Evolutionary conservation across 2,329 filamentous ascomycete genomes (phyloP).

Genomic region (Monilinia polystroma): DNA sequence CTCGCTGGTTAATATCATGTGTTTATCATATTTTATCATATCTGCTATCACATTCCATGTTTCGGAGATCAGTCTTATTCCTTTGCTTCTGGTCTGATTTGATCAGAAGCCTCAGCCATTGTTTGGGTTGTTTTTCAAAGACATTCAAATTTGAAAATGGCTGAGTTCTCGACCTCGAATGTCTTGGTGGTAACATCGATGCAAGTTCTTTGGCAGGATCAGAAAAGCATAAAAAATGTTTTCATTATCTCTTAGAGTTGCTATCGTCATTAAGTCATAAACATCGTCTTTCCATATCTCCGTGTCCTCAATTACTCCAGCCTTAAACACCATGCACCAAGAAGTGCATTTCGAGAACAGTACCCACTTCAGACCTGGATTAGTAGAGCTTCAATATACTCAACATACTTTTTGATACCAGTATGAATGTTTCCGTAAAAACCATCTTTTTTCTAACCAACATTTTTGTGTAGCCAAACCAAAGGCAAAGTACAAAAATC

Average conservation of each 20-base stretch:
- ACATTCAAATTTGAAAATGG: background rate
- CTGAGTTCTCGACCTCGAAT: background rate
- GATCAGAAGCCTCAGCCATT: background rate
- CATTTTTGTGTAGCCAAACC: background rate
- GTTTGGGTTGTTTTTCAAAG: background rate
- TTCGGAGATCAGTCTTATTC: no score
- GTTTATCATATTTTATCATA: background rate
- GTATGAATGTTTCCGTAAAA: background rate
- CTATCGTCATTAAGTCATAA: conserved; percentile 5
- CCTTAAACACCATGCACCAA: background rate
- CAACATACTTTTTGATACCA: background rate
- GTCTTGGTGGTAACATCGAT: background rate
- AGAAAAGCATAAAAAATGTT: background rate
- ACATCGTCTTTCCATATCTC: background rate
- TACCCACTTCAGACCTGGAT: background rate
- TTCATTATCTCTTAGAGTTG: background rate
- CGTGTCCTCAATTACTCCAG: background rate
- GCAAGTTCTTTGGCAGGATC: no score
- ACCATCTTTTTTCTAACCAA: background rate
- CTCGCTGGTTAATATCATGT: background rate
- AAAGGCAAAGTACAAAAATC: conserved; percentile 7
- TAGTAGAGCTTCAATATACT: background rate
- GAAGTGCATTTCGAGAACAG: background rate
- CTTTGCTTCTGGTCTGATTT: background rate
- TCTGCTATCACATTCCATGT: conserved; percentile 1